Evolutionary conservation across 306 rosid genomes (phyloP).

Genomic region (Prosopis cineraria): DNA sequence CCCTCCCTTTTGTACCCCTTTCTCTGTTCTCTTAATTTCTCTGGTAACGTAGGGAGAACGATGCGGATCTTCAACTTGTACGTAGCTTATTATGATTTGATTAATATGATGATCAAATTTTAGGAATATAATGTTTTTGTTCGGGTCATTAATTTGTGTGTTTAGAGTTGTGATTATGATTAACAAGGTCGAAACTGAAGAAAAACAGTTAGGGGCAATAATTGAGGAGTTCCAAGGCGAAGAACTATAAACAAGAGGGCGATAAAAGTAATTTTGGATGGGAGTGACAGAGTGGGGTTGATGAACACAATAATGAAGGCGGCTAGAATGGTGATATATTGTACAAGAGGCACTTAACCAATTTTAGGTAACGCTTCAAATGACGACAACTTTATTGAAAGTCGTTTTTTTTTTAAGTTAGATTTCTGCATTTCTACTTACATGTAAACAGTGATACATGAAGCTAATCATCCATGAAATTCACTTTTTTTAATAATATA

Average conservation of each 20-base stretch:
- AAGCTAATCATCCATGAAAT: too few relatives aligned
- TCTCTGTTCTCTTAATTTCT: neutral
- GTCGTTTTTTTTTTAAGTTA: neutral
- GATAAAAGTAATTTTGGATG: neutral
- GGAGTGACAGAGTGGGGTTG: neutral
- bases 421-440: too few relatives aligned
- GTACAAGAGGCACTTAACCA: neutral
- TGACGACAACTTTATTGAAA: neutral
- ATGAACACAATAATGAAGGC: neutral
- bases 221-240: neutral
- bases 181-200: neutral
- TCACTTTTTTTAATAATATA: too few relatives aligned
- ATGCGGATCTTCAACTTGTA: neutral
- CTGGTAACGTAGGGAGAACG: neutral
- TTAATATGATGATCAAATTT: neutral
- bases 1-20: neutral
- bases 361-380: neutral
- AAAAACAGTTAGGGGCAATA: neutral
- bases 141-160: neutral
- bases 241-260: neutral
- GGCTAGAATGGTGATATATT: neutral
- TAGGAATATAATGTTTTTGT: neutral
- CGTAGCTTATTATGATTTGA: slow-evolving; percentile 1
- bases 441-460: too few relatives aligned
- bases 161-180: neutral